Conservation (phyloP, 768 basidiomycete species). For the Phylloporus arenicola region DNA sequence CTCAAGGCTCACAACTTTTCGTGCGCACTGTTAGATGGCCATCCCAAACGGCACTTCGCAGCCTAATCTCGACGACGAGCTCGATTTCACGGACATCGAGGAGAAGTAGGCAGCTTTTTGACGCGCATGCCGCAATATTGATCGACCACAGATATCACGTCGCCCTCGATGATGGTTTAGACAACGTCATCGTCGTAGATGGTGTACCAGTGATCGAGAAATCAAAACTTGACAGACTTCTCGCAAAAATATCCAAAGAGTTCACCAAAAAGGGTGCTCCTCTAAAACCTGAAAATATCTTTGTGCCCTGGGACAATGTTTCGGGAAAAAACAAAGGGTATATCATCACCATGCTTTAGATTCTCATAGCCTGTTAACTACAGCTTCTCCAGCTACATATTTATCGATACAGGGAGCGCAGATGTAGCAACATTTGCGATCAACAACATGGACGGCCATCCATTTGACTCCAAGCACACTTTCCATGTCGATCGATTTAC, state of each 20-base stretch:
- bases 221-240: constrained; percentile 74
- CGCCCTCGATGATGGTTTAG: constrained; percentile 78
- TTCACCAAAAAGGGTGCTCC: constrained; percentile 77
- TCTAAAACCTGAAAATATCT: constrained; percentile 72
- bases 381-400: constrained; percentile 56
- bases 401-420: constrained; percentile 68
- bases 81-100: constrained; percentile 88
- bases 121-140: constrained; percentile 1
- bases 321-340: constrained; percentile 91
- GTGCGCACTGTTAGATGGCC: constrained; percentile 38
- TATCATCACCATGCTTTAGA: constrained; percentile 16
- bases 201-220: constrained; percentile 88
- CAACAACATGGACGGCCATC: constrained; percentile 63
- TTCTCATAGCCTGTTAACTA: not conserved
- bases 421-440: constrained; percentile 70
- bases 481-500: constrained; percentile 84
- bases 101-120: constrained; percentile 51
- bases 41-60: constrained; percentile 31
- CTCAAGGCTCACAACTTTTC: not conserved
- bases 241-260: constrained; percentile 77
- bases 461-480: constrained; percentile 83
- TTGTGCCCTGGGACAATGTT: constrained; percentile 82
- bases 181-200: constrained; percentile 89
- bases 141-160: constrained; percentile 68
- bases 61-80: constrained; percentile 50